These are phyloP conservation scores for Ambrosiella xylebori DNA, from an alignment of 2,329 filamentous ascomycete genomes.

Conservation along the genomic window DNA sequence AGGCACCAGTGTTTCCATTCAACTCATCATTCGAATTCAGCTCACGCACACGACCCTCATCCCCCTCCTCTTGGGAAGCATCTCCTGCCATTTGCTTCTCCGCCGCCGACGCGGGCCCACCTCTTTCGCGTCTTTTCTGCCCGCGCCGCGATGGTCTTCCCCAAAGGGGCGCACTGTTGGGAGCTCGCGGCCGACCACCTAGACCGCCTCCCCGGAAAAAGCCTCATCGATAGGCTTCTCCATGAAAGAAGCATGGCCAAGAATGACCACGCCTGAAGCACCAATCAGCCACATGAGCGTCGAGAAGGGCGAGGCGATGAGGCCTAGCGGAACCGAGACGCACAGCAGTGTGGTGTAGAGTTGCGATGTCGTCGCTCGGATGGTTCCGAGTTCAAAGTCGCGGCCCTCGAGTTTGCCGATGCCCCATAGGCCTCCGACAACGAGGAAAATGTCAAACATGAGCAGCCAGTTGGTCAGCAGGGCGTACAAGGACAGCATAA, in stretches of 20 bases:
- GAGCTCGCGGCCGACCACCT: slow-evolving; percentile 99
- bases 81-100: slow-evolving; percentile 27
- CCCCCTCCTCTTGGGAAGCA: slow-evolving; percentile 13
- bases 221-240: slow-evolving; percentile 99
- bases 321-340: slow-evolving; percentile 65
- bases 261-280: slow-evolving; percentile 79
- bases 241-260: slow-evolving; percentile 89
- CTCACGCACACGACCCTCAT: slow-evolving; percentile 45
- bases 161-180: slow-evolving; percentile 81
- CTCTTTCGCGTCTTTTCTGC: slow-evolving; percentile 28
- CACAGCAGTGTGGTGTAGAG: slow-evolving; percentile 79
- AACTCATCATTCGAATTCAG: slow-evolving; percentile 42
- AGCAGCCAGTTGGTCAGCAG: slow-evolving; percentile 73
- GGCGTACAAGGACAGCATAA: slow-evolving; percentile 92
- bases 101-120: slow-evolving; percentile 16
- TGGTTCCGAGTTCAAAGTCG: slow-evolving; percentile 71
- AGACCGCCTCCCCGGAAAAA: slow-evolving; percentile 99
- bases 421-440: slow-evolving; percentile 71
- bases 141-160: slow-evolving; percentile 91
- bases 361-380: slow-evolving; percentile 76
- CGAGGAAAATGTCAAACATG: slow-evolving; percentile 82
- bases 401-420: slow-evolving; percentile 80
- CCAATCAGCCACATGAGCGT: slow-evolving; percentile 92
- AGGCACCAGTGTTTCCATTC: slow-evolving; percentile 16
- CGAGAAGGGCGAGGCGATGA: slow-evolving; percentile 68